A percentile compares a stretch with the other conserved stretches of the same genome.
phyloP scores from a whole-genome alignment of 768 basidiomycete genomes.

The Boletellus sp. region DNA sequence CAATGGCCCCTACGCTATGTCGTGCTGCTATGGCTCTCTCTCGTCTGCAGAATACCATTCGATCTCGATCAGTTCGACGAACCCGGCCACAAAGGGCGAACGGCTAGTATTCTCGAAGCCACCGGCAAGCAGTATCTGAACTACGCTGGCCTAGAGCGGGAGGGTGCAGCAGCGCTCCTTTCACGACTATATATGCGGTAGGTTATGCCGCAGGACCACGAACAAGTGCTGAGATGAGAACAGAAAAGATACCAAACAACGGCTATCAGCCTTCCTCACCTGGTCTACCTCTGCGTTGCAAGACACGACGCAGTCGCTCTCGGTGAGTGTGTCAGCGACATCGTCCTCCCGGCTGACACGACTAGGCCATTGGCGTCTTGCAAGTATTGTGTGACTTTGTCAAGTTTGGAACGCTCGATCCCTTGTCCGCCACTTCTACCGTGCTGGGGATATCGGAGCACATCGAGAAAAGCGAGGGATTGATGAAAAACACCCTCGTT shows the following conservation, averaged over 20 bases:
- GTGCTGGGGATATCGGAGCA: slow-evolving; percentile 45
- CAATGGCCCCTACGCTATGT: slow-evolving; percentile 85
- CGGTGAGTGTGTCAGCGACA: slow-evolving; percentile 35
- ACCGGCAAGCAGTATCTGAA: slow-evolving; percentile 56
- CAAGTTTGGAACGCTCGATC: slow-evolving; percentile 57
- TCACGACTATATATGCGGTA: slow-evolving; percentile 80
- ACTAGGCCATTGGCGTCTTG: slow-evolving; percentile 63
- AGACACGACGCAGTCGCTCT: slow-evolving; percentile 44
- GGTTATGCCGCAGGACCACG: slow-evolving; percentile 13
- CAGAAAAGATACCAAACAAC: slow-evolving; percentile 56
- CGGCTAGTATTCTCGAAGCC: slow-evolving; percentile 53
- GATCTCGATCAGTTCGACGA: slow-evolving; percentile 84
- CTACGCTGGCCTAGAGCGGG: slow-evolving; percentile 79
- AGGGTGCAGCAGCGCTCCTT: slow-evolving; percentile 77
- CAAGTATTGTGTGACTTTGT: slow-evolving; percentile 68
- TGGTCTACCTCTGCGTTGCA: slow-evolving; percentile 41
- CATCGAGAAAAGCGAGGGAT: slow-evolving; percentile 38
- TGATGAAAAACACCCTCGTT: slow-evolving; percentile 59
- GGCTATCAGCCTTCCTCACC: slow-evolving; percentile 50
- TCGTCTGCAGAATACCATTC: slow-evolving; percentile 93
- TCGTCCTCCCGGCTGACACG: slow-evolving; percentile 1
- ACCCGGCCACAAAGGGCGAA: slow-evolving; percentile 44
- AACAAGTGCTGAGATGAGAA: slow-evolving; percentile 9
- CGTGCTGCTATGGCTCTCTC: slow-evolving; percentile 87
- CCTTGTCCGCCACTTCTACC: slow-evolving; percentile 40